A percentile compares a stretch with the other conserved stretches of the same genome.
Conservation (phyloP, 495 filamentous ascomycete genomes). For the Mycothermus thermophilus region DNA sequence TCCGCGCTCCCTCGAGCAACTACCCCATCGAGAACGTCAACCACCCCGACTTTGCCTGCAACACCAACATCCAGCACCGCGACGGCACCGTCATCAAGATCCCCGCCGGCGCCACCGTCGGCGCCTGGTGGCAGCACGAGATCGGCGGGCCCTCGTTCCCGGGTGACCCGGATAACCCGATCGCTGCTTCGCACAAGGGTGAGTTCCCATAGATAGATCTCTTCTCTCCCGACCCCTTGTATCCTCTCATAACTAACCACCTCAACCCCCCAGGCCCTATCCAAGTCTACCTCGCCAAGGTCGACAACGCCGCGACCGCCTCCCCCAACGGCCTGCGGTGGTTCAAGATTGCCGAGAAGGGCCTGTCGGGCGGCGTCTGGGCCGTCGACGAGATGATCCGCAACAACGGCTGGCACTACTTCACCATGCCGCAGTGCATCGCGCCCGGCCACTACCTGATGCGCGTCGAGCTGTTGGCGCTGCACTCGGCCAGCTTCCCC, state of each 20-base stretch:
- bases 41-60: slow-evolving; percentile 26
- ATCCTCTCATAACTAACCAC: neutral
- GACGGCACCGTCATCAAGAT: slow-evolving; percentile 32
- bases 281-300: slow-evolving; percentile 37
- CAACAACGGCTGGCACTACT: slow-evolving; percentile 31
- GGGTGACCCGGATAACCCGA: slow-evolving; percentile 37
- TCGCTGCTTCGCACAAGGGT: slow-evolving; percentile 34
- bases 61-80: slow-evolving; percentile 22
- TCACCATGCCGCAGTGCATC: slow-evolving; percentile 32
- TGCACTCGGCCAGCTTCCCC: slow-evolving; percentile 27
- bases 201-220: neutral
- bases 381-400: slow-evolving; percentile 13
- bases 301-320: slow-evolving; percentile 30
- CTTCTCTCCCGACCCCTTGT: neutral
- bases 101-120: slow-evolving; percentile 31
- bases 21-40: slow-evolving; percentile 28
- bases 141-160: slow-evolving; percentile 30
- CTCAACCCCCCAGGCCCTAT: slow-evolving; percentile 24
- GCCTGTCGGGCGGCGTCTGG: slow-evolving; percentile 23
- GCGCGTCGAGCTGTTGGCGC: slow-evolving; percentile 38
- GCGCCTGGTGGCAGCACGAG: slow-evolving; percentile 39
- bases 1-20: slow-evolving; percentile 36
- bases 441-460: slow-evolving; percentile 37
- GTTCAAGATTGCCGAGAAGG: slow-evolving; percentile 34
- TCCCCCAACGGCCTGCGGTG: slow-evolving; percentile 23